Base-by-base conservation (phyloP, 768 basidiomycete genomes). In the Boletellus ananas region DNA sequence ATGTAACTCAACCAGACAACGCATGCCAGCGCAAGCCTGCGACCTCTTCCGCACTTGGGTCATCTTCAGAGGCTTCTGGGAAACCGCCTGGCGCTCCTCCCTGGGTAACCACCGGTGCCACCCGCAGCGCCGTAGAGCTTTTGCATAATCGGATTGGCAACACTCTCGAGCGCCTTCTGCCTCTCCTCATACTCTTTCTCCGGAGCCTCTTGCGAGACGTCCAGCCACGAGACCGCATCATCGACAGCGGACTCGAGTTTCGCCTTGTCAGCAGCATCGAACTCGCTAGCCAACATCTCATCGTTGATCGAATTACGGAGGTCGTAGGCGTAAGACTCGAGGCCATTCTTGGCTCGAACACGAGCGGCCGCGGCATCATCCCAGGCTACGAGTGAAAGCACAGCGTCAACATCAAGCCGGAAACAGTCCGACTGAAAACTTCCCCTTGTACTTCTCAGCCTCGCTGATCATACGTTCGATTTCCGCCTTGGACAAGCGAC, bases 391-490 rank as follows among this genome's bases (percentile, higher is more conserved):
- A 51, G 44, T 38, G 42, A 37, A 47, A 35, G 2, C 23, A 23
- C 49, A 25, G 13, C 20, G 51, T 61, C 52, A 61, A 55, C 42
- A 54, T n/a, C 45, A 29, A 36, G 0, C n/a, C 21, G 34, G 2
- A 58, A 8, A 17, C 2, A 35, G 27, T 2, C 29, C 7, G 4
- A 42, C 21, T 12, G 20, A 55, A 43, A 36, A 46, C 79, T 61
- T 70, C 80, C 83, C 75, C 73, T 87, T 92, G 79, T 93, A 94
- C 67, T 84, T 84, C 82, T 95, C 94, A 47, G 94, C 94, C 67
- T 96, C 94, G 53, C 70, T 67, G 38, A 97, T 91, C 94, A 98
- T 98, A 68, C 93, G 89, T 70, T 98, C 94, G 55, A 97, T 97
- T 67, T 97, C 94, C 71, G 96, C 94, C 76, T 95, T 91, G 56